Conservation (phyloP, 257 asterid species). For the Gynochthodes officinalis region DNA sequence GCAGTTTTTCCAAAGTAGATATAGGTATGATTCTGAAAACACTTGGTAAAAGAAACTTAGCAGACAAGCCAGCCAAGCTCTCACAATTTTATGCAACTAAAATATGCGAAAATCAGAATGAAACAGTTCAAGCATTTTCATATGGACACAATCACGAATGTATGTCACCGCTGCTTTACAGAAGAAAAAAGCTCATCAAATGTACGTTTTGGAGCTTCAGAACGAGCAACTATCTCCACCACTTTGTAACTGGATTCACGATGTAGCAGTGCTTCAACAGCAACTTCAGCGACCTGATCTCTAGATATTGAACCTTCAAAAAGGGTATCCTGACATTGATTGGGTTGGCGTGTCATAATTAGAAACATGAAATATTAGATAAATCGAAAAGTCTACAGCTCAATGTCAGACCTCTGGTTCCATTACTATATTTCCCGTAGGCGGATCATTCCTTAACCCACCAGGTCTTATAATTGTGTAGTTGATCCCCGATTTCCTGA, state of each 20-base stretch:
- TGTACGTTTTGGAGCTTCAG: slow-evolving; percentile 72
- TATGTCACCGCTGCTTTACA: slow-evolving; percentile 53
- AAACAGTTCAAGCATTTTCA: too few relatives aligned
- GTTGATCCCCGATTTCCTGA: slow-evolving; percentile 88
- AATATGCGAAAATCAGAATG: neutral
- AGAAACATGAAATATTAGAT: neutral
- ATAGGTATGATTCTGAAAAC: too few relatives aligned
- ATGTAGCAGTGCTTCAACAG: slow-evolving; percentile 76
- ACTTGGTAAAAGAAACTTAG: too few relatives aligned
- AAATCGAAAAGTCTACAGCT: neutral
- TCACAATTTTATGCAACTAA: neutral
- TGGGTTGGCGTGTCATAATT: neutral
- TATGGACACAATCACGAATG: neutral
- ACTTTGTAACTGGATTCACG: slow-evolving; percentile 75
- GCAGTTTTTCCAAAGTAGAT: too few relatives aligned
- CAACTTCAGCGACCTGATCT: slow-evolving; percentile 93
- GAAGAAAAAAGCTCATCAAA: slow-evolving; percentile 72
- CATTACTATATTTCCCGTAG: slow-evolving; percentile 83
- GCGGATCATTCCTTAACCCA: slow-evolving; percentile 81
- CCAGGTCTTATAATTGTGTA: slow-evolving; percentile 95
- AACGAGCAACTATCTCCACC: slow-evolving; percentile 78
- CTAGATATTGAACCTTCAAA: slow-evolving; percentile 82
- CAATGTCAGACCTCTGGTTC: slow-evolving; percentile 70
- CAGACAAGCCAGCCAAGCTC: too few relatives aligned
- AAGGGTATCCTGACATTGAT: slow-evolving; percentile 60